These are phyloP conservation scores for Daedaleopsis sinensis DNA, from an alignment of 768 basidiomycete species.

Conservation along the genomic window DNA sequence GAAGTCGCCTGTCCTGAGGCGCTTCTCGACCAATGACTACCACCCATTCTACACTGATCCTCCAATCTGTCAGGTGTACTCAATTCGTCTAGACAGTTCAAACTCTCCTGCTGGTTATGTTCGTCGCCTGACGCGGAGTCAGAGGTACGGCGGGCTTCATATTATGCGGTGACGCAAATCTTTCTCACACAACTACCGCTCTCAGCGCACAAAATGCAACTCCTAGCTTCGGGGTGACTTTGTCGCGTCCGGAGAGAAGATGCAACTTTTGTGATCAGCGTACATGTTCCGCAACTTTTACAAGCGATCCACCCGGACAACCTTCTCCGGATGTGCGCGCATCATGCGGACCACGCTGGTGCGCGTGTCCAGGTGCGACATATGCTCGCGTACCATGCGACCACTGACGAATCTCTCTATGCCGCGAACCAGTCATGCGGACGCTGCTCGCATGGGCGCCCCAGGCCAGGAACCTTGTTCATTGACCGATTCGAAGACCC, in stretches of 20 bases:
- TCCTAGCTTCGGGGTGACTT: too few relatives aligned
- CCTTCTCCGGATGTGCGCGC: neutral
- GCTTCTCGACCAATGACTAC: neutral
- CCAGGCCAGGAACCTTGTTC: neutral
- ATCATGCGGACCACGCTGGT: slow-evolving; percentile 11
- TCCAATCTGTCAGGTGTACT: neutral
- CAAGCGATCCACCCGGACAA: neutral
- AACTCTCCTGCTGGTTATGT: neutral
- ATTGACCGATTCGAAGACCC: neutral
- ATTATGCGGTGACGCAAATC: too few relatives aligned
- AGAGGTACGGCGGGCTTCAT: too few relatives aligned
- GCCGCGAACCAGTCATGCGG: slow-evolving; percentile 3
- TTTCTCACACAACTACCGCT: too few relatives aligned
- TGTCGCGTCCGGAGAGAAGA: neutral
- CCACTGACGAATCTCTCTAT: slow-evolving; percentile 1
- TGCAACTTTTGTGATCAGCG: neutral
- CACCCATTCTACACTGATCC: neutral
- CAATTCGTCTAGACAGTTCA: neutral
- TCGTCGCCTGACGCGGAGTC: too few relatives aligned
- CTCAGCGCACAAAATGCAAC: too few relatives aligned
- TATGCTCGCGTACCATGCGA: slow-evolving; percentile 3
- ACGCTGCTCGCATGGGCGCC: neutral
- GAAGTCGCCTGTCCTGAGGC: neutral
- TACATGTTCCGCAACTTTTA: neutral
- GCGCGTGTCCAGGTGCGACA: neutral